Conservation (phyloP, 305 asterid genomes). For the Coffea humblotiana region DNA sequence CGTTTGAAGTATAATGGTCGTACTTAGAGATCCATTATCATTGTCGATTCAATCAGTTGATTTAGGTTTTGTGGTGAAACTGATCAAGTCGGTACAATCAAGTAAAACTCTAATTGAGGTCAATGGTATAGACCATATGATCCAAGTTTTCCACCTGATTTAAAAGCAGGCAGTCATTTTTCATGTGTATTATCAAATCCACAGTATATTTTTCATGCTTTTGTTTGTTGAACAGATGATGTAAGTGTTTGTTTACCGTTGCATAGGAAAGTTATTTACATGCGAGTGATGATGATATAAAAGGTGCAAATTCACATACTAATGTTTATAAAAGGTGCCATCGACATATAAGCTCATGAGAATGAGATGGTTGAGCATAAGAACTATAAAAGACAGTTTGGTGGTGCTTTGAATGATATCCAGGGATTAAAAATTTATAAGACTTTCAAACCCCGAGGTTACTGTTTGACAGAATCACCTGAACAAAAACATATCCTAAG, state of each 20-base stretch:
- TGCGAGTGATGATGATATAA: neutral
- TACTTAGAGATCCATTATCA: neutral
- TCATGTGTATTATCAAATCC: neutral
- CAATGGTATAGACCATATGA: neutral
- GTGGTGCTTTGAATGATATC: too few species aligned
- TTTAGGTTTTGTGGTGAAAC: neutral
- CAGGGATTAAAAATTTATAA: too few species aligned
- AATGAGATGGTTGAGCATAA: too few species aligned
- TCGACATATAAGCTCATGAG: too few species aligned
- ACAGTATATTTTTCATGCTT: neutral
- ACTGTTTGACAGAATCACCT: too few species aligned
- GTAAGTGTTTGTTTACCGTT: neutral
- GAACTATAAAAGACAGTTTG: too few species aligned
- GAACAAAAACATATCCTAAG: too few species aligned
- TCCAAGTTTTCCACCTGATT: neutral
- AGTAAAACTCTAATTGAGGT: neutral
- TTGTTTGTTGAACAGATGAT: neutral
- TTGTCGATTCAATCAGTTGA: neutral
- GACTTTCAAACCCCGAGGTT: too few species aligned
- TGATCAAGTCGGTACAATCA: neutral
- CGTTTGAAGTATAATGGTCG: neutral
- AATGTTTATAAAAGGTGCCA: too few species aligned
- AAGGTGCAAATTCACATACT: too few species aligned
- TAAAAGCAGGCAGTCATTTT: neutral
- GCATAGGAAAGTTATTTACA: neutral